Evolutionary conservation across 2,329 filamentous ascomycete genomes (phyloP).

Genomic region (Celoporthe dispersa): DNA sequence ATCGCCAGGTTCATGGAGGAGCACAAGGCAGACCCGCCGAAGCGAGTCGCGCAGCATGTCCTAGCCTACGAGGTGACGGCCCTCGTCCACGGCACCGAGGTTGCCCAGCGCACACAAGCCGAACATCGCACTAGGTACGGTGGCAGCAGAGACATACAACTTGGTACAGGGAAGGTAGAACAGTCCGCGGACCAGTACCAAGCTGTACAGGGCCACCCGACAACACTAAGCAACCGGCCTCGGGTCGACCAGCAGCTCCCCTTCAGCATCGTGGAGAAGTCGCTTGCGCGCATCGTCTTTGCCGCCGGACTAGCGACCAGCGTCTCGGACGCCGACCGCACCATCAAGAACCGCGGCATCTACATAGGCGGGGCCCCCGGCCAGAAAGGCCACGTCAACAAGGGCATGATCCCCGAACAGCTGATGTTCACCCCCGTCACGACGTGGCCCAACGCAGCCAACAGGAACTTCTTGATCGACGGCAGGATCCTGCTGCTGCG

Average conservation of each 20-base stretch:
- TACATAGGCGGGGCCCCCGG: conserved; percentile 62
- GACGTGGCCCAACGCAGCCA: conserved; percentile 60
- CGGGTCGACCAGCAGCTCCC: conserved; percentile 64
- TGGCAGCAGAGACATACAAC: conserved; percentile 29
- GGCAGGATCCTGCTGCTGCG: conserved; percentile 62
- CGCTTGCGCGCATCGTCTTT: conserved; percentile 62
- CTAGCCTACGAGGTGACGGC: conserved; percentile 83
- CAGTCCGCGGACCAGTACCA: conserved; percentile 26
- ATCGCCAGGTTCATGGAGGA: conserved; percentile 71
- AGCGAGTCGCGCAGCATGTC: conserved; percentile 79
- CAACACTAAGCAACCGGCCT: conserved; percentile 51
- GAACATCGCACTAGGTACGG: conserved; percentile 58
- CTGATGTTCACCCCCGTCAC: conserved; percentile 67
- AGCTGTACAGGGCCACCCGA: conserved; percentile 31
- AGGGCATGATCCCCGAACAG: conserved; percentile 49
- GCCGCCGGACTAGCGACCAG: conserved; percentile 64
- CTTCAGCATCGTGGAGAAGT: conserved; percentile 53
- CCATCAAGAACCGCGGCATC: conserved; percentile 58
- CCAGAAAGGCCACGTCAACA: conserved; percentile 35
- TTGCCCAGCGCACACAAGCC: conserved; percentile 65
- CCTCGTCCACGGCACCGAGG: conserved; percentile 72
- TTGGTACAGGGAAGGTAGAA: conserved; percentile 1
- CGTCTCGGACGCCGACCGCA: conserved; percentile 60
- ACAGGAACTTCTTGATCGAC: conserved; percentile 64
- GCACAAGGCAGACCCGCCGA: conserved; percentile 69